A percentile compares a stretch with the other conserved stretches of the same genome.
Conservation (phyloP, 2,329 filamentous ascomycete species). For the Aureobasidium namibiae region DNA sequence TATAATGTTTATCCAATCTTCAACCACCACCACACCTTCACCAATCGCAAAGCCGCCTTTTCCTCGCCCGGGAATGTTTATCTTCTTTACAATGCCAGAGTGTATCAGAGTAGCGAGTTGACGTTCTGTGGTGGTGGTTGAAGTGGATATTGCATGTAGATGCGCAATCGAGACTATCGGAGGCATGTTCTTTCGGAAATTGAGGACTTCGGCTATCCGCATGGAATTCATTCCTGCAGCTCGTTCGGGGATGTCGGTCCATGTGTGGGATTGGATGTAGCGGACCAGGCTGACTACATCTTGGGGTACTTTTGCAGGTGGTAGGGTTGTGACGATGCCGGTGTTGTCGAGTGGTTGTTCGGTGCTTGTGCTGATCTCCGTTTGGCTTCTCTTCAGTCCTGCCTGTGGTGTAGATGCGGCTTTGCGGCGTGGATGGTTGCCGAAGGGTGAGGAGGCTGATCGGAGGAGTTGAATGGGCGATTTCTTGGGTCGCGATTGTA, state of each 20-base stretch:
- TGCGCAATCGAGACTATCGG: conserved; percentile 59
- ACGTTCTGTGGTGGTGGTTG: conserved; percentile 57
- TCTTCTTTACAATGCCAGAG: conserved; percentile 50
- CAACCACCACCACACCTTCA: conserved; percentile 54
- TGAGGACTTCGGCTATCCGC: conserved; percentile 55
- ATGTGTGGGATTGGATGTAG: conserved; percentile 55
- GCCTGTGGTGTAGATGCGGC: conserved; percentile 17
- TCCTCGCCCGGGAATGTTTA: conserved; percentile 55
- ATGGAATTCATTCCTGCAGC: conserved; percentile 55
- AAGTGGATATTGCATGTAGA: conserved; percentile 54
- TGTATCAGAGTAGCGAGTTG: conserved; percentile 55
- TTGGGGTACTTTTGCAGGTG: conserved; percentile 55
- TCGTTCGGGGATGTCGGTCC: conserved; percentile 51
- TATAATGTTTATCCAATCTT: conserved; percentile 44
- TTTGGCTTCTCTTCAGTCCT: conserved; percentile 5
- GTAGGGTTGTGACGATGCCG: conserved; percentile 49
- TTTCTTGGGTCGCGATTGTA: conserved; percentile 16
- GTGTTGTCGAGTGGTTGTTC: conserved; percentile 50
- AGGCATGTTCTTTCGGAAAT: conserved; percentile 51
- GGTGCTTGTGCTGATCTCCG: conserved; percentile 16
- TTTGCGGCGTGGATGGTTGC: conserved; percentile 29
- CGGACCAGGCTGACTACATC: conserved; percentile 44
- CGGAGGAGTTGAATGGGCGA: conserved; percentile 15
- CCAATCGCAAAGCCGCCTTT: conserved; percentile 50
- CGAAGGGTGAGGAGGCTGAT: conserved; percentile 27